Conservation (phyloP, 2,329 filamentous ascomycete species). For the Colletotrichum plurivorum region DNA sequence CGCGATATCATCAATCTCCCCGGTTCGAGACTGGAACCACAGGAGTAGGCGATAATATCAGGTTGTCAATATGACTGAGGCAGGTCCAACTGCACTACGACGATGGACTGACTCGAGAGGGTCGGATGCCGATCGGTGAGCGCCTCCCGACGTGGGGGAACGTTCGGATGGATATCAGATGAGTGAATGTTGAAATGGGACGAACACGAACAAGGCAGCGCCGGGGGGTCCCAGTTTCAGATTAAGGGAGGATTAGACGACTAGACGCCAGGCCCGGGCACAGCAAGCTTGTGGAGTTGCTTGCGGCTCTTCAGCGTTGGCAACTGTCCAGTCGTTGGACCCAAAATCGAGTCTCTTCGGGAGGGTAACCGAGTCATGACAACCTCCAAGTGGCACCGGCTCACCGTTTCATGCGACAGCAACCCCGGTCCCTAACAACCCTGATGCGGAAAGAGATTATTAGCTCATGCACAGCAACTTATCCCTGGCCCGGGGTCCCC, state of each 20-base stretch:
- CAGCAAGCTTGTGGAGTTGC: conserved; percentile 19
- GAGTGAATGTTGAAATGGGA: conserved; percentile 6
- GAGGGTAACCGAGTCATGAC: conserved; percentile 34
- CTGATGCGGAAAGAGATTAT: conserved; percentile 19
- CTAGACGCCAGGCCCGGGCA: conserved; percentile 17
- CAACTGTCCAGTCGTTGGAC: background rate
- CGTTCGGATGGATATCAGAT: conserved; percentile 20
- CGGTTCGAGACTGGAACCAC: background rate
- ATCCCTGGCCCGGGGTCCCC: background rate
- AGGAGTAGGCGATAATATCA: background rate
- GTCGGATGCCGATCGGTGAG: conserved; percentile 4
- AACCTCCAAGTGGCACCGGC: conserved; percentile 18
- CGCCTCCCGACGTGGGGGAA: conserved; percentile 26
- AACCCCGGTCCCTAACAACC: conserved; percentile 12
- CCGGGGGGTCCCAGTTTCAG: conserved; percentile 28
- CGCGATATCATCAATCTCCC: background rate
- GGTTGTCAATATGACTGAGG: conserved; percentile 3
- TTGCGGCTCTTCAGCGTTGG: conserved; percentile 22
- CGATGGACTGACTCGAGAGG: conserved; percentile 27
- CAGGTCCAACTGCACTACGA: conserved; percentile 21
- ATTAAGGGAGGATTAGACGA: conserved; percentile 18
- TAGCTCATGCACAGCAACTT: conserved; percentile 10
- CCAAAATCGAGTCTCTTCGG: conserved; percentile 10
- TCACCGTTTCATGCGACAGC: conserved; percentile 33
- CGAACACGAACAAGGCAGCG: conserved; percentile 23